phyloP scores from a whole-genome alignment of 345 rosid genomes.

The Pelargonium nanum region DNA sequence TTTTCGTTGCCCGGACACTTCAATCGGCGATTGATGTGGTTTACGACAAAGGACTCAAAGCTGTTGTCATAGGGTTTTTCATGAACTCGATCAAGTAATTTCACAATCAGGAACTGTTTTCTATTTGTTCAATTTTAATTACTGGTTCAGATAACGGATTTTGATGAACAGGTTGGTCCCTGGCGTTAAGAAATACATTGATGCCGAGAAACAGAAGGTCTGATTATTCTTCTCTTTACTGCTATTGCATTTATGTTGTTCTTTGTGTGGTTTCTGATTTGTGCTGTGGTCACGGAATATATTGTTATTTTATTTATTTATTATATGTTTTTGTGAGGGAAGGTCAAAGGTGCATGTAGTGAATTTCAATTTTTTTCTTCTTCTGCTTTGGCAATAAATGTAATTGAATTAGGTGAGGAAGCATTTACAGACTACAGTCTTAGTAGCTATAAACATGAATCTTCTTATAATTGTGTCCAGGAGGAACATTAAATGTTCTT shows the following conservation, averaged over 20 bases:
- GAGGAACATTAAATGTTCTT: too few relatives aligned
- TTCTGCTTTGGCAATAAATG: too few relatives aligned
- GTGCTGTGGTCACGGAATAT: not conserved
- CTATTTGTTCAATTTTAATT: conserved; percentile 5
- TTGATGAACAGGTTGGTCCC: conserved; percentile 56
- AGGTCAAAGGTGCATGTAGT: not conserved
- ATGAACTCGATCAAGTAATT: conserved; percentile 58
- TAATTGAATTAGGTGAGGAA: not conserved
- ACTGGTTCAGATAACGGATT: not conserved
- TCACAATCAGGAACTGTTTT: not conserved
- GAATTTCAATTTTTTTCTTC: not conserved
- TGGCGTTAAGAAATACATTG: conserved; percentile 63
- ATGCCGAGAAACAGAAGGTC: conserved; percentile 95
- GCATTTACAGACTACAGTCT: not conserved
- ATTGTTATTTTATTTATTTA: too few relatives aligned
- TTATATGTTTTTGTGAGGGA: not conserved
- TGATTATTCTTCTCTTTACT: conserved; percentile 12
- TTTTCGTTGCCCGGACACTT: conserved; percentile 39
- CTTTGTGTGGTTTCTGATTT: not conserved
- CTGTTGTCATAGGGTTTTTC: conserved; percentile 35
- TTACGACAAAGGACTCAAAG: conserved; percentile 56
- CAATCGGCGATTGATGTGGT: conserved; percentile 38
- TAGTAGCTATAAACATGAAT: not conserved
- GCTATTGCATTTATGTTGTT: conserved; percentile 3
- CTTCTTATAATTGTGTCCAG: too few relatives aligned